These are phyloP conservation scores for Nakazawaea peltata DNA, from an alignment of 805 yeast species.

Conservation along the genomic window DNA sequence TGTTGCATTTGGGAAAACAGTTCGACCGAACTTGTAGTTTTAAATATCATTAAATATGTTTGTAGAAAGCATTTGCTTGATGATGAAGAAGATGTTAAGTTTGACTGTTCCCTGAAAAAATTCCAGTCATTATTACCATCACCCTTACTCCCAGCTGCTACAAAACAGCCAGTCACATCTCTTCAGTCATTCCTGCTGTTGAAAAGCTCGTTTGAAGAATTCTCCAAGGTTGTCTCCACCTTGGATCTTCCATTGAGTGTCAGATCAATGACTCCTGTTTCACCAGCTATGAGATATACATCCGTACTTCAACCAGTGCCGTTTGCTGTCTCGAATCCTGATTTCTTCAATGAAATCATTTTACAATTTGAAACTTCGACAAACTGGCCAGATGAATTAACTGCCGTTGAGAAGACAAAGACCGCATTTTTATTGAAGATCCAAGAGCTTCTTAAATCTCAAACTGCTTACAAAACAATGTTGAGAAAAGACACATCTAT, in stretches of 20 bases:
- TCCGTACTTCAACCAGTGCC: slow-evolving; percentile 78
- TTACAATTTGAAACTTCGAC: slow-evolving; percentile 83
- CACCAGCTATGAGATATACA: slow-evolving; percentile 68
- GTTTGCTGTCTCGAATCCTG: slow-evolving; percentile 65
- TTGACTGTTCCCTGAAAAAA: slow-evolving; percentile 29
- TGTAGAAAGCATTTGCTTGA: slow-evolving; percentile 54
- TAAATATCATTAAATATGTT: slow-evolving; percentile 56
- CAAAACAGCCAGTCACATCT: slow-evolving; percentile 39
- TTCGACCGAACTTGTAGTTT: slow-evolving; percentile 51
- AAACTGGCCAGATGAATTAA: slow-evolving; percentile 93
- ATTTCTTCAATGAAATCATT: slow-evolving; percentile 72
- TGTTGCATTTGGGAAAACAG: slow-evolving; percentile 79
- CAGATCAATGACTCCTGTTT: slow-evolving; percentile 64
- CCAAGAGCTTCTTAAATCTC: slow-evolving; percentile 34
- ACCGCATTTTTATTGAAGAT: slow-evolving; percentile 81
- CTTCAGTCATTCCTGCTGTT: slow-evolving; percentile 30
- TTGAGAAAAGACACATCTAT: slow-evolving; percentile 59
- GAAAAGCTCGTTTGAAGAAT: slow-evolving; percentile 42
- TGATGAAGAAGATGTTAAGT: slow-evolving; percentile 23
- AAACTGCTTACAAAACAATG: slow-evolving; percentile 47
- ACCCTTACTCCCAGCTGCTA: slow-evolving; percentile 51
- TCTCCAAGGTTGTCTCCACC: slow-evolving; percentile 37
- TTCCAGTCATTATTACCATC: slow-evolving; percentile 49
- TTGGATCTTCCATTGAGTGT: slow-evolving; percentile 61
- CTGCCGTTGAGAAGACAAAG: slow-evolving; percentile 81